A percentile compares a stretch with the other conserved stretches of the same genome.
Conservation (phyloP, 768 basidiomycete species). For the Boletus vinaceobasis region DNA sequence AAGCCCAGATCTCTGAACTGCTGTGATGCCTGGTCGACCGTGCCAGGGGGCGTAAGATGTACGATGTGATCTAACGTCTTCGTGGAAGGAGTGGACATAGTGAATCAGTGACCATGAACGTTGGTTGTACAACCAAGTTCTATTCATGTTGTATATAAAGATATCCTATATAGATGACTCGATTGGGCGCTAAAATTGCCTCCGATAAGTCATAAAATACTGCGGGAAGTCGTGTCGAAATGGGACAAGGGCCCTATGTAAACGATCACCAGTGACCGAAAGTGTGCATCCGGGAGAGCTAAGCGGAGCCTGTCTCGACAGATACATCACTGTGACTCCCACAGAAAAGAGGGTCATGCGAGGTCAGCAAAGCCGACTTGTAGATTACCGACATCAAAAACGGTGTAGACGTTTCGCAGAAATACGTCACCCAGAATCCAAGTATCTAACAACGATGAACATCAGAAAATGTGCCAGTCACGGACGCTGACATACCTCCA, state of each 20-base stretch:
- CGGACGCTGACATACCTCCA: slow-evolving; percentile 15
- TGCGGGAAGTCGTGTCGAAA: not conserved
- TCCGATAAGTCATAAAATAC: not conserved
- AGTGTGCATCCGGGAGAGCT: not conserved
- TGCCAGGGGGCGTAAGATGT: slow-evolving; percentile 64
- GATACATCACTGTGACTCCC: too few relatives aligned
- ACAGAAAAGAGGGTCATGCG: slow-evolving; percentile 9
- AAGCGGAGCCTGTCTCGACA: too few relatives aligned
- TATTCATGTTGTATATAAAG: not conserved
- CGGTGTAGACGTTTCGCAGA: slow-evolving; percentile 44
- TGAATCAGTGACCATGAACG: not conserved
- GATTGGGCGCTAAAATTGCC: not conserved
- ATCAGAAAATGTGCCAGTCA: not conserved
- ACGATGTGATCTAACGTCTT: slow-evolving; percentile 65
- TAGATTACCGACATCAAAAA: slow-evolving; percentile 39
- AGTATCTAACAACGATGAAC: slow-evolving; percentile 11
- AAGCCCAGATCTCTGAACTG: slow-evolving; percentile 64
- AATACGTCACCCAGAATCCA: slow-evolving; percentile 41
- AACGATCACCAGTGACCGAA: not conserved
- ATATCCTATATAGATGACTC: not conserved
- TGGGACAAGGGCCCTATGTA: not conserved
- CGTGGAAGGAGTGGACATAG: slow-evolving; percentile 35
- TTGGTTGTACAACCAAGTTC: not conserved
- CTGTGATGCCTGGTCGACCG: slow-evolving; percentile 45
- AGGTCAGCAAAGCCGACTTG: slow-evolving; percentile 42